These are phyloP conservation scores for Wickerhamomyces bisporus DNA, from an alignment of 805 yeast genomes.

Conservation along the genomic window DNA sequence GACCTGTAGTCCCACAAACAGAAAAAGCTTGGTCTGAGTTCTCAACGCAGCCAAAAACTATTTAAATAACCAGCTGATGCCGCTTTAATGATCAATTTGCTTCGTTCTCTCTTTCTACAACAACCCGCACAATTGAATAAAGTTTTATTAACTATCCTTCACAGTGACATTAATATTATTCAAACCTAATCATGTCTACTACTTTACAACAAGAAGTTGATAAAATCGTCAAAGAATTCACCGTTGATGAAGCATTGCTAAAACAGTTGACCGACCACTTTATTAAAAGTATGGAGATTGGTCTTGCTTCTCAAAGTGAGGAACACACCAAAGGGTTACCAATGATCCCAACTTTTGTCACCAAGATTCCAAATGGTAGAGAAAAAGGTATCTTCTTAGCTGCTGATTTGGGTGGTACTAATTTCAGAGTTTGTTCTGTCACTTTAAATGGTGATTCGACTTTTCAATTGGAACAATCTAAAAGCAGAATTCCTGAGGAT, in stretches of 20 bases:
- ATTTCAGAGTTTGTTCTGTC: conserved; percentile 91
- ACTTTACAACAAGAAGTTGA: conserved; percentile 12
- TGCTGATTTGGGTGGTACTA: conserved; percentile 95
- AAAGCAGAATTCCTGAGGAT: conserved; percentile 73
- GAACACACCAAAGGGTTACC: conserved; percentile 50
- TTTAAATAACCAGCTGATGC: too few species aligned
- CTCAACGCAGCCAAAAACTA: too few species aligned
- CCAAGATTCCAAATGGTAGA: conserved; percentile 77
- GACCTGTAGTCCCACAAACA: too few species aligned
- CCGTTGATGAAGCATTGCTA: conserved; percentile 12
- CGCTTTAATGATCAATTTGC: too few species aligned
- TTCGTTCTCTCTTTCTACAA: too few species aligned
- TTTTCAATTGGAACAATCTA: conserved; percentile 70
- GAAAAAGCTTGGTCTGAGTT: too few species aligned
- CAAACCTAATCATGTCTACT: neutral
- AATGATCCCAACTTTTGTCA: conserved; percentile 92
- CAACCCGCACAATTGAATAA: too few species aligned
- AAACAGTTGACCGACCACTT: conserved; percentile 40
- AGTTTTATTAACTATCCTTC: too few species aligned
- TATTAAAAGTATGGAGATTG: conserved; percentile 55
- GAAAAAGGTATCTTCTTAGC: conserved; percentile 84
- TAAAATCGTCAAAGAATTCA: conserved; percentile 17
- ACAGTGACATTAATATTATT: too few species aligned
- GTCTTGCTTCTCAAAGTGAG: conserved; percentile 41
- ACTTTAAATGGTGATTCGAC: conserved; percentile 70